Evolutionary conservation across 768 basidiomycete genomes (phyloP).

Genomic region (Botryobasidium botryosum): DNA sequence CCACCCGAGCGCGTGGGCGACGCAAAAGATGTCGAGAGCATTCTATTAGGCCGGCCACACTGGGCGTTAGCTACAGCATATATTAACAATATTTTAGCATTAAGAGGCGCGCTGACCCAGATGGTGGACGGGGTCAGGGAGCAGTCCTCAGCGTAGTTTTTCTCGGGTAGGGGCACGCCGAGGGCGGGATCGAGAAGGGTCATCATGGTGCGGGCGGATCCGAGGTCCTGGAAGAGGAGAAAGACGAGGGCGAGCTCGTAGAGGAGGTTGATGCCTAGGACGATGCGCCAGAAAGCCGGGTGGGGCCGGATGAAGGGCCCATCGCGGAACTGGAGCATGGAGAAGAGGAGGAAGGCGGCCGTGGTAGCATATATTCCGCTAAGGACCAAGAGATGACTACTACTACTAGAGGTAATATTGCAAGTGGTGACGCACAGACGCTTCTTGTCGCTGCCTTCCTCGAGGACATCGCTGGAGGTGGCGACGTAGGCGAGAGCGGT

Average conservation of each 20-base stretch:
- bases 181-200: conserved; percentile 55
- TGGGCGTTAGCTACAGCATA: neutral
- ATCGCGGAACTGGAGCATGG: conserved; percentile 78
- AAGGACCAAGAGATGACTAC: conserved; percentile 7
- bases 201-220: conserved; percentile 64
- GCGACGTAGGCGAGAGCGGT: conserved; percentile 63
- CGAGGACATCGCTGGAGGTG: conserved; percentile 66
- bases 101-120: conserved; percentile 55
- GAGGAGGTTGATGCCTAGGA: conserved; percentile 64
- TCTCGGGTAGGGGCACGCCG: conserved; percentile 61
- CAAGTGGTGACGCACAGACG: conserved; percentile 39
- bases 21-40: conserved; percentile 71
- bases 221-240: conserved; percentile 68
- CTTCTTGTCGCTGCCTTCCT: conserved; percentile 67
- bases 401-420: conserved; percentile 1
- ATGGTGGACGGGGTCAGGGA: conserved; percentile 39
- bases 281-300: conserved; percentile 65
- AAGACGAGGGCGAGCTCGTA: conserved; percentile 76
- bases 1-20: conserved; percentile 77
- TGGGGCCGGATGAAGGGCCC: conserved; percentile 81
- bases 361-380: conserved; percentile 68
- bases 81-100: neutral
- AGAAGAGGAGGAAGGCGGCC: conserved; percentile 59
- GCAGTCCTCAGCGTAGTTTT: conserved; percentile 75
- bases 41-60: conserved; percentile 26